These are phyloP conservation scores for Debaryomyces tyrocola DNA, from an alignment of 805 yeast genomes.

Conservation along the genomic window DNA sequence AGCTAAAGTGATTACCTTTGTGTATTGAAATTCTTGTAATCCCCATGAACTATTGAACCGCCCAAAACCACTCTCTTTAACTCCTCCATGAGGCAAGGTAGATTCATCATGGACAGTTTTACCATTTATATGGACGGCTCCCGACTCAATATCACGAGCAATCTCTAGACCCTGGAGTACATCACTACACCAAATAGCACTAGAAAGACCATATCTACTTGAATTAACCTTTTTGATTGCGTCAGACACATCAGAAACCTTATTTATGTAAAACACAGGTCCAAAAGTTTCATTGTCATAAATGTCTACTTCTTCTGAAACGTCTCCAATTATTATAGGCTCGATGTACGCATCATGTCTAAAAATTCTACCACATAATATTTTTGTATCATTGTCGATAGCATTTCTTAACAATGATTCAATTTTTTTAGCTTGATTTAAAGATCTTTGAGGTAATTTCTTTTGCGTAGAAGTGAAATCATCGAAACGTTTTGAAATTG, in stretches of 20 bases:
- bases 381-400: conserved; percentile 23
- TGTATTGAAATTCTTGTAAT: conserved; percentile 1
- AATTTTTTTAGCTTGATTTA: conserved; percentile 15
- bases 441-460: conserved; percentile 26
- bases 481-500: conserved; percentile 9
- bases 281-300: conserved; percentile 32
- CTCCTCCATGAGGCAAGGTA: conserved; percentile 7
- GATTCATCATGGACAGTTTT: conserved; percentile 20
- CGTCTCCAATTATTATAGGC: conserved; percentile 25
- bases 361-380: conserved; percentile 13
- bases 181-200: conserved; percentile 32
- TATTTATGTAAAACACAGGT: conserved; percentile 27
- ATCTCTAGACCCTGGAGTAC: conserved; percentile 23
- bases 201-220: conserved; percentile 28
- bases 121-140: conserved; percentile 28
- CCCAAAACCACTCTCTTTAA: conserved; percentile 3
- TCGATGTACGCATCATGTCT: conserved; percentile 1
- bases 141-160: conserved; percentile 26
- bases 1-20: neutral
- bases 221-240: conserved; percentile 16
- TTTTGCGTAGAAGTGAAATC: conserved; percentile 1
- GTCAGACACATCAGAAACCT: conserved; percentile 11
- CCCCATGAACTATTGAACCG: conserved; percentile 2
- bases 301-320: conserved; percentile 20
- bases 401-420: conserved; percentile 24